These are phyloP conservation scores for Mycena filopes DNA, from an alignment of 768 basidiomycete genomes.

Conservation along the genomic window DNA sequence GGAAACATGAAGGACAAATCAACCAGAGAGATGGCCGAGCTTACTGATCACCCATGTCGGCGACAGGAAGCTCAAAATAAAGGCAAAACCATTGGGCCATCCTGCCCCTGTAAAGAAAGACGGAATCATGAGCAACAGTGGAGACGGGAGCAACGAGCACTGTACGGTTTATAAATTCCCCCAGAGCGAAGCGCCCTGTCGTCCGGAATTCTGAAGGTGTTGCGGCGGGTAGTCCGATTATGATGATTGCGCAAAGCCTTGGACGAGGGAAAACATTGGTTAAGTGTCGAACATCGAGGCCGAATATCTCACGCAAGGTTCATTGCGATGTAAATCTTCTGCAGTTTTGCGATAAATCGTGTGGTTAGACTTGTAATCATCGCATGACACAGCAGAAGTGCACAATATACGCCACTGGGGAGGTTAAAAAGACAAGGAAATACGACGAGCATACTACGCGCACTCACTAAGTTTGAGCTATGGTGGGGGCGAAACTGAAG, in stretches of 20 bases:
- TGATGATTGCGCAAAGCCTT: constrained; percentile 72
- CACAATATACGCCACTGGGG: constrained; percentile 78
- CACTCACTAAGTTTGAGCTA: constrained; percentile 57
- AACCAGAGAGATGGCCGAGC: constrained; percentile 7
- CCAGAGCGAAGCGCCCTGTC: constrained; percentile 67
- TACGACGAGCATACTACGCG: no score
- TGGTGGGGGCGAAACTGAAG: constrained; percentile 64
- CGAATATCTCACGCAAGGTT: constrained; percentile 66
- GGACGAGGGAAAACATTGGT: background rate
- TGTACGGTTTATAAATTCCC: constrained; percentile 71
- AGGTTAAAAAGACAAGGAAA: background rate
- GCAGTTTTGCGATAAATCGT: constrained; percentile 70
- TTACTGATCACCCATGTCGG: constrained; percentile 51
- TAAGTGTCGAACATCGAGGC: background rate
- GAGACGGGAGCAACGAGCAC: constrained; percentile 43
- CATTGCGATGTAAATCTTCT: constrained; percentile 75
- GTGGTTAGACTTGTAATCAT: constrained; percentile 77
- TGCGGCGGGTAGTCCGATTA: constrained; percentile 75
- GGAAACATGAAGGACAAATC: constrained; percentile 6
- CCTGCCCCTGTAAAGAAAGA: constrained; percentile 60
- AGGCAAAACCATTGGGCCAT: constrained; percentile 69
- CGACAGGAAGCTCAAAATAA: constrained; percentile 53
- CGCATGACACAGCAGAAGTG: constrained; percentile 69
- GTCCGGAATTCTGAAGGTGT: constrained; percentile 72
- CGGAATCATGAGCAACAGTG: background rate